Base-by-base conservation (phyloP, 371 early-diverging fungal species). In the Dentiscutata heterogama region DNA sequence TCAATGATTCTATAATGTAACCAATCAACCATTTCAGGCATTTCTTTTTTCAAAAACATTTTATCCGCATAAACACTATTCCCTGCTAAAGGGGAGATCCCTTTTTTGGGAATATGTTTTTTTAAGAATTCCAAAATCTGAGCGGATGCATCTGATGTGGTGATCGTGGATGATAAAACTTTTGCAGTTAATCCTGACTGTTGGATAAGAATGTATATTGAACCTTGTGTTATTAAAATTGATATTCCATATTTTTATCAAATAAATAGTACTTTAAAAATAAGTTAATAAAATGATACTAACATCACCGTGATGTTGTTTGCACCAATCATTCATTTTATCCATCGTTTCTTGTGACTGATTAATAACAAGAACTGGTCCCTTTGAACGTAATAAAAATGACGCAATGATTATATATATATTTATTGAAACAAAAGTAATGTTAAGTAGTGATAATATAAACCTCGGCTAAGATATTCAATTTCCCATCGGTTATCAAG, bases 41-140 rank as follows among this genome's bases (percentile, higher is more conserved):
- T 96, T 72, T 95, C 94, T 76, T 93, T 92, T 46, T 88, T 86
- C 71, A 98, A 85, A 67, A 97, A 98, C 50, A 88, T 89, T 81
- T 94, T 93, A 84, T 98, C 98, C 22, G 92, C 94, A 85, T 97
- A 96, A 3, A 97, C 97, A 42, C 96, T 94, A 88, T 97, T 98
- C n/a, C 98, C 98, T 0, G 96, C 97, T 56, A 98, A 87, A 16
- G 95, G 91, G 0, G 93, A 96, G 2, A 87, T 86, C 16, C 94
- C 87, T 13, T 86, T 82, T 6, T 85, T 64, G 5, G 92, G 89
- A 70, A 96, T 88, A 86, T 96, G 92, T 51, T 87, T 39, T 78
- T 92, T 88, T 70, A 98, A 87, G 83, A 97, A 95, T 0, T 86
- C 88, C 18, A 95, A 84, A 22, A 98, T 91, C 60, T 89, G 87